phyloP scores from a whole-genome alignment of 129 eudicot genomes.

The Chrysanthemum makinoi region DNA sequence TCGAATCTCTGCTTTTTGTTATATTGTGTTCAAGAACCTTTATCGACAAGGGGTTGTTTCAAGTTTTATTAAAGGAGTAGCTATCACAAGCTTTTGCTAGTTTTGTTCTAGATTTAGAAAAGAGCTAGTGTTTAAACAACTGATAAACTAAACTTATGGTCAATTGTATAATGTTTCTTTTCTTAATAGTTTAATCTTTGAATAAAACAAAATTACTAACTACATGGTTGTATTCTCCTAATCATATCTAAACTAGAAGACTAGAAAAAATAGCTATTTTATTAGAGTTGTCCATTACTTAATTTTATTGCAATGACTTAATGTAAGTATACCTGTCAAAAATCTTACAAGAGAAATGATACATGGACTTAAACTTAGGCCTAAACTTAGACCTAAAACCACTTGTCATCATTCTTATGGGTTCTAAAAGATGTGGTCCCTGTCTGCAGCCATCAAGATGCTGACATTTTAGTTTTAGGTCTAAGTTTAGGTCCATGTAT shows the following conservation, averaged over 20 bases:
- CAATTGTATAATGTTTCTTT: not conserved
- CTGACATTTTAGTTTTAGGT: no score
- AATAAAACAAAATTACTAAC: conserved; percentile 4
- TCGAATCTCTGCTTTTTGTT: not conserved
- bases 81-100: not conserved
- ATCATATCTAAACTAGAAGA: not conserved
- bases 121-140: not conserved
- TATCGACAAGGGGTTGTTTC: conserved; percentile 11
- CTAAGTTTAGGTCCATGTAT: no score
- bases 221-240: not conserved
- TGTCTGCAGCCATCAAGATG: no score
- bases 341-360: no score
- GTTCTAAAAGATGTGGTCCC: no score
- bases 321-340: no score
- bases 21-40: not conserved
- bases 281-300: no score
- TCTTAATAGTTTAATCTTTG: not conserved
- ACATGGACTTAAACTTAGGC: no score
- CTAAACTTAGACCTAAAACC: no score
- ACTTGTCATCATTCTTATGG: no score
- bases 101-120: not conserved
- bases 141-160: not conserved
- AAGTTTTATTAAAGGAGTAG: not conserved
- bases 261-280: no score
- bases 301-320: no score